Percentiles rank a stretch among this genome's conserved stretches.
phyloP scores from a whole-genome alignment of 23 red algal species.

The Agarophyton chilense region DNA sequence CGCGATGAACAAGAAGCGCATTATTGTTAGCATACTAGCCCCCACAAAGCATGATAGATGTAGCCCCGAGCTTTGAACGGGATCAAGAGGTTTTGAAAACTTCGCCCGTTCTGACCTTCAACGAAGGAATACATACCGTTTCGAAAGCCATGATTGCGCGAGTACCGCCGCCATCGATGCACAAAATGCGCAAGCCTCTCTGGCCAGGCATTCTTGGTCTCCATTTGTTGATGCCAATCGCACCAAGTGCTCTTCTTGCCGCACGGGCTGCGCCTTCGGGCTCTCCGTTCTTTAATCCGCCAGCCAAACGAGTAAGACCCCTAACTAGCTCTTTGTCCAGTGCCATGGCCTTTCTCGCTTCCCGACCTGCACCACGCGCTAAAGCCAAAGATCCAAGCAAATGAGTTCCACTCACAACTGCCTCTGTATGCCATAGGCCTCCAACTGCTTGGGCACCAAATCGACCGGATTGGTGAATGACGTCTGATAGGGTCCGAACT shows the following conservation, averaged over 20 bases:
- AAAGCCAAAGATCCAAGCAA: slow-evolving; percentile 80
- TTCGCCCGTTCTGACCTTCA: too few species aligned
- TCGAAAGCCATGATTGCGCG: slow-evolving; percentile 95
- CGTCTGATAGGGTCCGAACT: slow-evolving; percentile 4
- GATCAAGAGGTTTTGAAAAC: background rate
- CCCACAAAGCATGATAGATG: background rate
- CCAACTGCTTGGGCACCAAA: slow-evolving; percentile 25
- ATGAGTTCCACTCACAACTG: slow-evolving; percentile 66
- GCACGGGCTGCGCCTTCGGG: slow-evolving; percentile 81
- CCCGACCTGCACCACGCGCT: slow-evolving; percentile 28
- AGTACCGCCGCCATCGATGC: slow-evolving; percentile 95
- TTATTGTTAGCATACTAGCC: background rate
- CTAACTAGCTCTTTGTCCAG: slow-evolving; percentile 63
- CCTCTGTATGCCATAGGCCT: slow-evolving; percentile 58
- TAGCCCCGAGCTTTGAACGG: too few species aligned
- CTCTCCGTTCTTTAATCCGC: slow-evolving; percentile 76
- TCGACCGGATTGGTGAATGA: slow-evolving; percentile 28
- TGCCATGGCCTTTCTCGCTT: slow-evolving; percentile 33
- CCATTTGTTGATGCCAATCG: slow-evolving; percentile 93
- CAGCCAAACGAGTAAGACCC: slow-evolving; percentile 69
- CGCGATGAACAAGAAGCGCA: background rate
- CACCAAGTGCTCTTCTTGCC: slow-evolving; percentile 78
- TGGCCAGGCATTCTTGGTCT: slow-evolving; percentile 89
- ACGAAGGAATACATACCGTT: slow-evolving; percentile 47
- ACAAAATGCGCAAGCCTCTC: slow-evolving; percentile 86